Base-by-base conservation (phyloP, 2,329 filamentous ascomycete species). In the Passalora sequoiae region DNA sequence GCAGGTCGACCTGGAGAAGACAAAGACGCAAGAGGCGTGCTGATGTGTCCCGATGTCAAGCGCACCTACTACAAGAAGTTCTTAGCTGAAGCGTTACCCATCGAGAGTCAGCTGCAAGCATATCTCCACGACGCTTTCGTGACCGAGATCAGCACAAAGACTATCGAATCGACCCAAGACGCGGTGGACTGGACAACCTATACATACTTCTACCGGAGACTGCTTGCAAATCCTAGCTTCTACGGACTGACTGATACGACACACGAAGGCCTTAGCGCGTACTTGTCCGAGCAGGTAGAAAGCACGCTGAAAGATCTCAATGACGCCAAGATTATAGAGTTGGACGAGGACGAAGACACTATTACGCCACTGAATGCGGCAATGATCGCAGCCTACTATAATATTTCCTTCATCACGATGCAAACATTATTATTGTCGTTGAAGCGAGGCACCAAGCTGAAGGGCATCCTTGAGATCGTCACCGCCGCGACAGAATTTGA, bases 21-120 rank as follows among this genome's bases (percentile, higher is more conserved):
- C 58, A 87, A 86, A 44, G 78, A 84, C 44, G 84, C 86, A 33
- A 87, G 86, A 49, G 94, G 91, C 55, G 87, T 98, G n/a, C 75
- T 98, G 32, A 97, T 98, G 92, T 80, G 96, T 8, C 89, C 91
- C 2, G 83, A 86, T 13, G 88, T 94, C 36, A 96, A 94, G 75
- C 83, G 92, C 27, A 89, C 96, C 51, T 98, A 95, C 68, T 98
- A 97, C 77, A 94, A 92, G 70, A 98, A 98, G 69, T 98, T 98
- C 73, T 70, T 98, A 53, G 91, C 92, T 57, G 94, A 98, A 66
- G 92, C 92, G 15, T 73, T 98, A 30, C 92, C 92, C 1, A 88
- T 98, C 17, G 92, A 98, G 69, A 95, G 88, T 53, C 89, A 95
- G 63, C 75, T 98, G 22, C 86, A 94, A 62, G 82, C 86, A 43